phyloP scores from a whole-genome alignment of 345 rosid genomes.

The Populus nigra region DNA sequence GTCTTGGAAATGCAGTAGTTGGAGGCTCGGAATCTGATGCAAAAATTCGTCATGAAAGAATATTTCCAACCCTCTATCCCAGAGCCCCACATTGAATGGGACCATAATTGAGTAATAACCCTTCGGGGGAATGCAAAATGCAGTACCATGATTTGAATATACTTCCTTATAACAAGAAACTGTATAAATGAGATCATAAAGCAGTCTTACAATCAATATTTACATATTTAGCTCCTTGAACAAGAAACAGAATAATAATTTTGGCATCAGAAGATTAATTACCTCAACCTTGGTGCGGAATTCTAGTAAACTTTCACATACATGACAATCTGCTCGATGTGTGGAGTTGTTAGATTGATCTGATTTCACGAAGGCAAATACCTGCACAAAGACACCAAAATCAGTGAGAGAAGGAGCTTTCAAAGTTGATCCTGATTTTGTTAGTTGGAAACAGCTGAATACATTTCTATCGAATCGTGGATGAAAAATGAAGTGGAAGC shows the following conservation, averaged over 20 bases:
- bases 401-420: not conserved
- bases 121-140: not conserved
- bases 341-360: conserved; percentile 55
- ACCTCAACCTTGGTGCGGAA: conserved; percentile 89
- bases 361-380: conserved; percentile 80
- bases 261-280: conserved; percentile 7
- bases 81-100: not conserved
- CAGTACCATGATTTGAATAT: not conserved
- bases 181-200: not conserved
- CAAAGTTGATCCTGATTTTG: conserved; percentile 2
- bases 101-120: not conserved
- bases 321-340: conserved; percentile 90
- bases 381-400: conserved; percentile 43
- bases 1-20: not conserved
- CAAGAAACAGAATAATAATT: not conserved
- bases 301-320: conserved; percentile 75
- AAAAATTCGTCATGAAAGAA: not conserved
- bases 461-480: not conserved
- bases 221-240: not conserved
- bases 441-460: not conserved
- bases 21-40: not conserved
- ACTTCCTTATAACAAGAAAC: not conserved
- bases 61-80: not conserved
- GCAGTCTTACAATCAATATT: not conserved
- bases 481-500: conserved; percentile 3